Percentiles rank a stretch among this genome's conserved stretches.
Conservation (phyloP, 805 yeast genomes). For the Suhomyces canberraensis region DNA sequence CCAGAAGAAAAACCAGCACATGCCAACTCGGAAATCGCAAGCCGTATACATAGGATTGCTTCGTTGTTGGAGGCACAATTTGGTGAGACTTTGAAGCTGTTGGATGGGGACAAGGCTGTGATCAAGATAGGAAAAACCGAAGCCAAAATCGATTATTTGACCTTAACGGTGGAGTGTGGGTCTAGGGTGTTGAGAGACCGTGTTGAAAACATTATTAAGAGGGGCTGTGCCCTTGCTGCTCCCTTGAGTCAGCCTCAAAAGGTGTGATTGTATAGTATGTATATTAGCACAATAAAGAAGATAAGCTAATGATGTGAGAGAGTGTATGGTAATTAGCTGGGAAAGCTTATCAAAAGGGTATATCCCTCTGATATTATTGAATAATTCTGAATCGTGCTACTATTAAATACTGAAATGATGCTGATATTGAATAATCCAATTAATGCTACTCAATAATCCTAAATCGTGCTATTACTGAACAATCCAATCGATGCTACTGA, state of each 20-base stretch:
- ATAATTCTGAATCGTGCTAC: too few relatives aligned
- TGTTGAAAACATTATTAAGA: slow-evolving; percentile 71
- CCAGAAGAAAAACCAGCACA: slow-evolving; percentile 20
- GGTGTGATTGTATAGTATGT: slow-evolving; percentile 3
- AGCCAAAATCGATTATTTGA: slow-evolving; percentile 65
- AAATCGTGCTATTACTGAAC: too few relatives aligned
- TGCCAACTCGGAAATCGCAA: slow-evolving; percentile 24
- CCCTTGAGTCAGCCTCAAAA: slow-evolving; percentile 59
- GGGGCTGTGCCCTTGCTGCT: slow-evolving; percentile 79
- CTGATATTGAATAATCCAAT: too few relatives aligned
- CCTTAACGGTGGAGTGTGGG: slow-evolving; percentile 64
- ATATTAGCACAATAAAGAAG: too few relatives aligned
- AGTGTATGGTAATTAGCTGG: too few relatives aligned
- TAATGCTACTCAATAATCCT: too few relatives aligned
- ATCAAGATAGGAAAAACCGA: slow-evolving; percentile 72
- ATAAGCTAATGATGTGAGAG: too few relatives aligned
- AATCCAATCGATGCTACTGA: too few relatives aligned
- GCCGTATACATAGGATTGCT: slow-evolving; percentile 48
- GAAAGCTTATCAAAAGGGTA: too few relatives aligned
- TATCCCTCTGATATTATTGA: too few relatives aligned
- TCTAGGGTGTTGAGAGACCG: slow-evolving; percentile 78
- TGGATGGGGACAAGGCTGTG: slow-evolving; percentile 46
- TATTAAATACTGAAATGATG: too few relatives aligned
- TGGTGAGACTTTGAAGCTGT: slow-evolving; percentile 62
- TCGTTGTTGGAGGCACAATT: slow-evolving; percentile 77